A percentile compares a stretch with the other conserved stretches of the same genome.
These are phyloP conservation scores for Massarina eburnea DNA, from an alignment of 2,329 filamentous ascomycete genomes.

Conservation along the genomic window DNA sequence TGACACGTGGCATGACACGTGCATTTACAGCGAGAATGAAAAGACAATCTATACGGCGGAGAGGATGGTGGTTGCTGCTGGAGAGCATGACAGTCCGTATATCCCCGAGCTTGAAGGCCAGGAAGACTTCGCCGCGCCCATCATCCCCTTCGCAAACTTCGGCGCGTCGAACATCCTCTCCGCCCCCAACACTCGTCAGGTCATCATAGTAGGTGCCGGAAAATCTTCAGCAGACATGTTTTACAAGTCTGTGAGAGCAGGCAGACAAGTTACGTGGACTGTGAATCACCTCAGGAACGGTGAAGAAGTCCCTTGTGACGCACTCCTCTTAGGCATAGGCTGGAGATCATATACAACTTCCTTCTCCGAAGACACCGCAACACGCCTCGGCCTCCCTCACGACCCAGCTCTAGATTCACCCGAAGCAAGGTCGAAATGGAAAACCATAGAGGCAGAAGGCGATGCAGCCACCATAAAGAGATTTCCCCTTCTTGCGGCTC, in stretches of 20 bases:
- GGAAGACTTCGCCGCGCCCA: slow-evolving; percentile 27
- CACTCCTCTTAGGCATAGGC: slow-evolving; percentile 30
- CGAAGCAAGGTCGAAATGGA: slow-evolving; percentile 10
- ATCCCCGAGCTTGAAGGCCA: slow-evolving; percentile 27
- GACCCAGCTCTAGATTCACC: not conserved
- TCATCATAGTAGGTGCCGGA: slow-evolving; percentile 39
- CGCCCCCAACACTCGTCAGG: slow-evolving; percentile 16
- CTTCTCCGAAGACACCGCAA: slow-evolving; percentile 8
- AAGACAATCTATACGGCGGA: not conserved
- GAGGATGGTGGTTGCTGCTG: slow-evolving; percentile 26
- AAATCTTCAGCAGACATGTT: slow-evolving; percentile 46
- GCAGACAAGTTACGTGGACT: slow-evolving; percentile 40
- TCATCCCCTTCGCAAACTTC: slow-evolving; percentile 40
- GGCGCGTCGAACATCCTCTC: slow-evolving; percentile 29
- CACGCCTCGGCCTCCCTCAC: slow-evolving; percentile 11
- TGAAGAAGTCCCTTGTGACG: slow-evolving; percentile 20
- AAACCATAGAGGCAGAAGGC: slow-evolving; percentile 7
- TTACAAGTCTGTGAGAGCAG: slow-evolving; percentile 37
- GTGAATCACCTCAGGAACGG: slow-evolving; percentile 23
- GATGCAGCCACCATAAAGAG: slow-evolving; percentile 5
- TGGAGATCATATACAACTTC: slow-evolving; percentile 14
- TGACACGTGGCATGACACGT: slow-evolving; percentile 7
- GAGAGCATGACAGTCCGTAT: slow-evolving; percentile 23
- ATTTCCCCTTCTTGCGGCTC: slow-evolving; percentile 14
- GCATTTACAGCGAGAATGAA: not conserved